Percentiles rank a stretch among this genome's conserved stretches.
Evolutionary conservation across 768 basidiomycete species (phyloP).

Genomic region (Porphyrellus cyaneotinctus): DNA sequence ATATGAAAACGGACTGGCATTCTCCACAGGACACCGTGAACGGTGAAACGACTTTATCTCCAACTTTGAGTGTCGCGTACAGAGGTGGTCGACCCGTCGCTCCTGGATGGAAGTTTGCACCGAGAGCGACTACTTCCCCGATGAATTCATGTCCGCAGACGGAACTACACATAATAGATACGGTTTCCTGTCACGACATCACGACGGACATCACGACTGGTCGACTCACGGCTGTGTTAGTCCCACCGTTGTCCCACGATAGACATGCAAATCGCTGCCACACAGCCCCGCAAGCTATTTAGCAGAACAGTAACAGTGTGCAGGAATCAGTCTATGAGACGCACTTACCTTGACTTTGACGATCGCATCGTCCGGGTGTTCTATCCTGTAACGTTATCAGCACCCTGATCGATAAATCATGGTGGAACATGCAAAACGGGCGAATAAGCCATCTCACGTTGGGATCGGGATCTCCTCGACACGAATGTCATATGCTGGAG

Average conservation of each 20-base stretch:
- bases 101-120: conserved; percentile 47
- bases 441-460: not conserved
- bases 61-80: conserved; percentile 61
- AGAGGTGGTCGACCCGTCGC: conserved; percentile 51
- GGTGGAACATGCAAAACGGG: too few species aligned
- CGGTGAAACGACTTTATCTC: conserved; percentile 76
- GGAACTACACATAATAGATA: conserved; percentile 37
- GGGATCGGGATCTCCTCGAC: conserved; percentile 62
- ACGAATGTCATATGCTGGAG: conserved; percentile 65
- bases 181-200: not conserved
- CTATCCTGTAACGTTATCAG: conserved; percentile 42
- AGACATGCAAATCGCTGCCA: conserved; percentile 73
- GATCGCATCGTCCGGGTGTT: conserved; percentile 73
- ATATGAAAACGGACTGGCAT: conserved; percentile 57
- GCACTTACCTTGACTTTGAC: conserved; percentile 61
- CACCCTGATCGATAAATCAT: not conserved
- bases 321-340: not conserved
- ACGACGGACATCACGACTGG: not conserved
- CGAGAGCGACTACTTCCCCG: conserved; percentile 66
- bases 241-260: conserved; percentile 60
- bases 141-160: conserved; percentile 76
- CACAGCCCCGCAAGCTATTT: conserved; percentile 61
- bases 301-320: not conserved
- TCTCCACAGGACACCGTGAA: conserved; percentile 84
- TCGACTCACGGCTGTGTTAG: conserved; percentile 47